These are phyloP conservation scores for Mrakia blollopis DNA, from an alignment of 768 basidiomycete species.

Conservation along the genomic window DNA sequence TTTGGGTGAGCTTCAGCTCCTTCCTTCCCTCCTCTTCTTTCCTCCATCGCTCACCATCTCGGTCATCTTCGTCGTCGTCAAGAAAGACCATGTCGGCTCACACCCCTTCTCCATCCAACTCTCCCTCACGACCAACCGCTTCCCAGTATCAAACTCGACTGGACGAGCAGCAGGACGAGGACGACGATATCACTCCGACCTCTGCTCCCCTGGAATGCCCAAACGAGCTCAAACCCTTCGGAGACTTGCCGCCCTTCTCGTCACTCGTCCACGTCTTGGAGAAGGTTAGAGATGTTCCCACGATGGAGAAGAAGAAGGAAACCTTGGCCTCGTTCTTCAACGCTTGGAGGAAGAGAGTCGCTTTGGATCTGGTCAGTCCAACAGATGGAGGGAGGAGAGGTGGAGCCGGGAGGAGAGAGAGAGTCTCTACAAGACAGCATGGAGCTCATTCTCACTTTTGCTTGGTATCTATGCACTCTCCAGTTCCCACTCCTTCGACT, in stretches of 20 bases:
- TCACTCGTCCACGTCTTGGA: slow-evolving; percentile 58
- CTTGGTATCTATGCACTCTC: too few species aligned
- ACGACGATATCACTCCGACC: neutral
- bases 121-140: neutral
- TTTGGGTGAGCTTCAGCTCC: too few species aligned
- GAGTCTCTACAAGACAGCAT: neutral
- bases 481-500: slow-evolving; percentile 78
- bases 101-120: neutral
- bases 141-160: neutral
- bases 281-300: slow-evolving; percentile 64
- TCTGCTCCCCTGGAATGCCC: slow-evolving; percentile 31
- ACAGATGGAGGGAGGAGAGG: neutral
- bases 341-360: slow-evolving; percentile 74
- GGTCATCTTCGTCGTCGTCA: too few species aligned
- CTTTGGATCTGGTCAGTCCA: slow-evolving; percentile 57
- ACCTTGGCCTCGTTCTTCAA: slow-evolving; percentile 74
- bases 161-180: neutral
- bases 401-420: neutral
- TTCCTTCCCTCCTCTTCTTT: too few species aligned
- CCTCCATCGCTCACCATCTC: too few species aligned
- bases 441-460: neutral
- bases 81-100: neutral
- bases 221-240: slow-evolving; percentile 34
- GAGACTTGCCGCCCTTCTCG: slow-evolving; percentile 35
- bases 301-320: slow-evolving; percentile 66